Percentiles rank a stretch among this genome's conserved stretches.
Conservation (phyloP, 2,329 filamentous ascomycete genomes). For the Cladorrhinum sp. region DNA sequence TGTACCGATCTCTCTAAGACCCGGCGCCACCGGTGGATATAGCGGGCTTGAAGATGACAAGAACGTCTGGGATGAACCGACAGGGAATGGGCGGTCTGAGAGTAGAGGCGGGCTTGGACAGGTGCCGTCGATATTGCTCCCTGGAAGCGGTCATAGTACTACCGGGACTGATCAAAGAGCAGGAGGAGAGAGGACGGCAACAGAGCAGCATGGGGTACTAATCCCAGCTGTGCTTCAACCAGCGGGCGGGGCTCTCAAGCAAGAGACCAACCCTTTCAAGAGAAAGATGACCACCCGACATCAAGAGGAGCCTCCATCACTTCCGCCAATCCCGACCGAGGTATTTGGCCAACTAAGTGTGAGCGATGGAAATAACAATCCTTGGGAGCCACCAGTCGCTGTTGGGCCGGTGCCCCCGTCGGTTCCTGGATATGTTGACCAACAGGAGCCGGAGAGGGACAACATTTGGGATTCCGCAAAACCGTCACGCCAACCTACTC, state of each 20-base stretch:
- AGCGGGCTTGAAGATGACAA: conserved; percentile 33
- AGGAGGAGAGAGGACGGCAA: conserved; percentile 11
- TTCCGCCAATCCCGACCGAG: conserved; percentile 13
- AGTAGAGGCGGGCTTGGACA: conserved; percentile 13
- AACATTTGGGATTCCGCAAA: conserved; percentile 37
- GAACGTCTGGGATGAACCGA: conserved; percentile 38
- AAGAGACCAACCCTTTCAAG: conserved; percentile 55
- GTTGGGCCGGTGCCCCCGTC: conserved; percentile 28
- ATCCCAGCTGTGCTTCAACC: conserved; percentile 35
- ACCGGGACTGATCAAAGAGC: conserved; percentile 11
- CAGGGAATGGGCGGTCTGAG: neutral
- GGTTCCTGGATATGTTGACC: conserved; percentile 25
- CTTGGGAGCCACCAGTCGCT: conserved; percentile 43
- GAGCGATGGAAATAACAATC: conserved; percentile 43
- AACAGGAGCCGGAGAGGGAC: conserved; percentile 31
- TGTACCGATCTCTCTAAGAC: conserved; percentile 34
- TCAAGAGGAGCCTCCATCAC: conserved; percentile 14
- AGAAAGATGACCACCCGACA: conserved; percentile 37
- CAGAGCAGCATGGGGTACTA: conserved; percentile 24
- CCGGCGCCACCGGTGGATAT: conserved; percentile 30
- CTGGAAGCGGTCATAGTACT: conserved; percentile 19
- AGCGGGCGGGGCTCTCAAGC: conserved; percentile 24
- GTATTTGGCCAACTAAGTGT: conserved; percentile 43
- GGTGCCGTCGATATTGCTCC: conserved; percentile 23
- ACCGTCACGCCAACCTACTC: conserved; percentile 33